Base-by-base conservation (phyloP, 2,329 filamentous ascomycete genomes). In the Diplocarpon rosae region DNA sequence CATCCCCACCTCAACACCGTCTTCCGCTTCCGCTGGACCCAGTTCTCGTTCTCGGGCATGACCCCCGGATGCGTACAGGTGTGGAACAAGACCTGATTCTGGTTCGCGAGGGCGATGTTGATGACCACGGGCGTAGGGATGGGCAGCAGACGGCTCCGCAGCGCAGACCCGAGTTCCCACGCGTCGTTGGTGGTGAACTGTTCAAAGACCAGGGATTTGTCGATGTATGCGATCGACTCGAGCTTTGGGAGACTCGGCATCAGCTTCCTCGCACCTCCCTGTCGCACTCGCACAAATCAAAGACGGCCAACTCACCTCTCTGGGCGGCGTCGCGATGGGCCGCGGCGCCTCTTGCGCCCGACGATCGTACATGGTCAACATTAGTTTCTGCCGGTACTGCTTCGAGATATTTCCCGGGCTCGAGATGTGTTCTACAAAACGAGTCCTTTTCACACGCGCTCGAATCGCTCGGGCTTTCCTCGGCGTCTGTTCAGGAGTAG, bases 1-100 rank as follows among this genome's bases (percentile, higher is more conserved):
- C 69, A 65, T 0, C 83, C 83, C 65, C 77, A 90, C 9, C 85
- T 68, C 42, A 87, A 65, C 6, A 87, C 85, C 0, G 81, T 82
- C 47, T 76, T 77, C 12, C 79, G 69, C 69, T 92, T 90, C 29
- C 85, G 70, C 31, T 70, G 64, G 16, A 85, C 79, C 82, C 80
- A 85, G 24, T 65, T 65, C 60, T 84, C 80, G 57, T 85, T 82
- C 62, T 90, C 85, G 0, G 83, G 80, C 48, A 73, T 69, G 4
- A 78, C 76, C 6, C 85, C 84, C 0, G 75, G 66, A 33, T 82
- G 75, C 0, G 80, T 82, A 3, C 75, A 76, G 46, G 71, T 69
- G 60, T 88, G 83, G 68, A 87, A 90, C 15, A 90, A 65, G 1
- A 77, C 68, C 55, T 83, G 80, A 39, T 64, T 61, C 53, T 62